These are phyloP conservation scores for Boletus rex-veris DNA, from an alignment of 768 basidiomycete species.

Conservation along the genomic window DNA sequence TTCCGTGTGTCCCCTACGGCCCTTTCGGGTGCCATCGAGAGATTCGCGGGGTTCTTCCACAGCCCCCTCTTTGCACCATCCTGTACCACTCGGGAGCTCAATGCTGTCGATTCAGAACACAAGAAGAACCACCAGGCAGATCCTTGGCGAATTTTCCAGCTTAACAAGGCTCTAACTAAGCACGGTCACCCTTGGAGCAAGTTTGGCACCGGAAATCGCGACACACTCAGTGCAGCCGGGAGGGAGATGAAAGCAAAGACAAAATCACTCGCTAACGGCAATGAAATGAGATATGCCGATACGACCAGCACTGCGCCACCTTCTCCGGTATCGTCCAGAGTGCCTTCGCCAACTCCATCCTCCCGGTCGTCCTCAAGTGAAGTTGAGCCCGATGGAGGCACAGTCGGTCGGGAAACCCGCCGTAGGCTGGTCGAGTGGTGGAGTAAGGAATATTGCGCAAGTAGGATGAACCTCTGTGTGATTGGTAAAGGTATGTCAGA, in stretches of 20 bases:
- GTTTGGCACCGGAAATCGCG: constrained; percentile 85
- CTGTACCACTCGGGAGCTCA: constrained; percentile 85
- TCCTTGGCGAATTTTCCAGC: constrained; percentile 91
- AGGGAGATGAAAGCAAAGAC: constrained; percentile 51
- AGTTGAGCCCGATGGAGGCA: constrained; percentile 69
- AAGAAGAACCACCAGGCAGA: constrained; percentile 93
- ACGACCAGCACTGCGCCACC: constrained; percentile 25
- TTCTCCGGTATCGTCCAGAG: constrained; percentile 52
- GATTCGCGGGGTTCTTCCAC: constrained; percentile 86
- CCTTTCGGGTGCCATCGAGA: constrained; percentile 65
- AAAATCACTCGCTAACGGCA: constrained; percentile 30
- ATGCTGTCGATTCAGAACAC: constrained; percentile 96
- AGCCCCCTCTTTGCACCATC: constrained; percentile 86
- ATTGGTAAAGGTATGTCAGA: constrained; percentile 64
- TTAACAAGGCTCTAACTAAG: constrained; percentile 83
- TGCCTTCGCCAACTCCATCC: constrained; percentile 59
- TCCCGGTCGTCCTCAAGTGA: constrained; percentile 51
- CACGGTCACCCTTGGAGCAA: constrained; percentile 84
- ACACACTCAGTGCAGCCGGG: constrained; percentile 65
- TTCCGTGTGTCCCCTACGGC: constrained; percentile 67
- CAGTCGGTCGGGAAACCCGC: constrained; percentile 74
- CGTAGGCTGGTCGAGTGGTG: constrained; percentile 84
- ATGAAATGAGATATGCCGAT: constrained; percentile 23
- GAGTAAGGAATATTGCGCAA: constrained; percentile 75
- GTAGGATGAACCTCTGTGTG: constrained; percentile 76